Percentiles rank a stretch among this genome's conserved stretches.
Evolutionary conservation across 495 filamentous ascomycete species (phyloP).

Genomic region (Penicillium canescens): DNA sequence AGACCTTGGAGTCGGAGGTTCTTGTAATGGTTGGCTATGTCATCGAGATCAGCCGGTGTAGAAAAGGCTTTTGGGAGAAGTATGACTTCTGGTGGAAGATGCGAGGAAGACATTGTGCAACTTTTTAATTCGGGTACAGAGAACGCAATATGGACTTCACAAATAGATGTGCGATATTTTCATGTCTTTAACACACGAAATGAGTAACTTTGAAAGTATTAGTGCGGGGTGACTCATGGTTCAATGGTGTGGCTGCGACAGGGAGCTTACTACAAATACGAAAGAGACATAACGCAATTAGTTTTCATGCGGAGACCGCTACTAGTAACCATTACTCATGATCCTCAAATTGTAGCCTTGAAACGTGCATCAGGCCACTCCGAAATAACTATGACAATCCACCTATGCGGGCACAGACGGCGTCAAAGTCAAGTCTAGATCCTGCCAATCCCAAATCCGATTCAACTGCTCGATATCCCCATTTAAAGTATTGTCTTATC

Average conservation of each 20-base stretch:
- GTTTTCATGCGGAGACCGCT: too few relatives aligned
- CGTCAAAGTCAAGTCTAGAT: background rate
- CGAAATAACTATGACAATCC: background rate
- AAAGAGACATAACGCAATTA: too few relatives aligned
- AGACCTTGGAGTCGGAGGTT: slow-evolving; percentile 30
- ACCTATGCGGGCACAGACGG: background rate
- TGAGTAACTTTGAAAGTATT: too few relatives aligned
- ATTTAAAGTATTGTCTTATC: background rate
- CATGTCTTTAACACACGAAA: too few relatives aligned
- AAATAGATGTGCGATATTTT: too few relatives aligned
- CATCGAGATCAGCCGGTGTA: slow-evolving; percentile 6
- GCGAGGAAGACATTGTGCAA: slow-evolving; percentile 5
- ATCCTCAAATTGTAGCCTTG: background rate
- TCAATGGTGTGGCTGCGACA: too few relatives aligned
- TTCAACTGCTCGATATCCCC: background rate
- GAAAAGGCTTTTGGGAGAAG: slow-evolving; percentile 18
- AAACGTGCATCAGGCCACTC: background rate
- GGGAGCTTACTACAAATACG: too few relatives aligned
- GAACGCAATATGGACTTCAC: background rate
- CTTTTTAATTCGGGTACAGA: background rate
- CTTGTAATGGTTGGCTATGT: slow-evolving; percentile 19
- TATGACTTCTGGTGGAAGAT: slow-evolving; percentile 2
- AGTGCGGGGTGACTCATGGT: too few relatives aligned
- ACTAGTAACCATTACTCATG: too few relatives aligned
- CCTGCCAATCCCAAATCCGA: background rate